Conservation (phyloP, 2,329 filamentous ascomycete genomes). For the Phaeoacremonium minimum region DNA sequence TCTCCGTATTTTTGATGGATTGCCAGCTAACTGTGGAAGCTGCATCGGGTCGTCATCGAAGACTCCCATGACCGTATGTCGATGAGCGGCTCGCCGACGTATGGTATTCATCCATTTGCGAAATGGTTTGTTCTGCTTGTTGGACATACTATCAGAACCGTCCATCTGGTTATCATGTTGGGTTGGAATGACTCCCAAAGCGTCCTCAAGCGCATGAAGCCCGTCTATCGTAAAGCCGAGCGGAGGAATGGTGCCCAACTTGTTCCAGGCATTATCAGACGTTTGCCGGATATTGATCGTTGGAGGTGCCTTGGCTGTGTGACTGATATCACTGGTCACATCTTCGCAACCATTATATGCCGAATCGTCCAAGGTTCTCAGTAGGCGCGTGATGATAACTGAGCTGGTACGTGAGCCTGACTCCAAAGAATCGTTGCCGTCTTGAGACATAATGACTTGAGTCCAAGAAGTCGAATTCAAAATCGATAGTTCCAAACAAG, state of each 20-base stretch:
- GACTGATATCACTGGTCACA: no score
- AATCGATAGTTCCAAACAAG: conserved; percentile 4
- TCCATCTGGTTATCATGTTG: no score
- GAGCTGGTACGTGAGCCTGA: no score
- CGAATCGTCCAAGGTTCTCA: no score
- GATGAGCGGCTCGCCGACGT: conserved; percentile 50
- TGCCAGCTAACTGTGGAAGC: conserved; percentile 16
- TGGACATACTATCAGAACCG: no score
- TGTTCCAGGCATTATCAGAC: neutral
- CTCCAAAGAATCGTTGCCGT: no score
- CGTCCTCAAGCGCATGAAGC: neutral
- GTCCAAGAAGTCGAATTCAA: conserved; percentile 2
- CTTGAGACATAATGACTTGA: no score
- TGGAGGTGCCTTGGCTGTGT: no score
- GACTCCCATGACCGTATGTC: conserved; percentile 19
- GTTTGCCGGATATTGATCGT: no score
- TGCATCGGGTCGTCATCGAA: conserved; percentile 18
- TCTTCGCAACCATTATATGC: no score
- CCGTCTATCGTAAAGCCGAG: neutral
- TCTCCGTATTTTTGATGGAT: conserved; percentile 13
- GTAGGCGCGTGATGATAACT: no score
- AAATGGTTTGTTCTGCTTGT: conserved; percentile 45
- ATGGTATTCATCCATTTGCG: conserved; percentile 70
- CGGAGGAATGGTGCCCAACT: conserved; percentile 1
- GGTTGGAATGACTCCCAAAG: neutral